These are phyloP conservation scores for Stachybotrys elegans DNA, from an alignment of 2,329 filamentous ascomycete genomes.

Conservation along the genomic window DNA sequence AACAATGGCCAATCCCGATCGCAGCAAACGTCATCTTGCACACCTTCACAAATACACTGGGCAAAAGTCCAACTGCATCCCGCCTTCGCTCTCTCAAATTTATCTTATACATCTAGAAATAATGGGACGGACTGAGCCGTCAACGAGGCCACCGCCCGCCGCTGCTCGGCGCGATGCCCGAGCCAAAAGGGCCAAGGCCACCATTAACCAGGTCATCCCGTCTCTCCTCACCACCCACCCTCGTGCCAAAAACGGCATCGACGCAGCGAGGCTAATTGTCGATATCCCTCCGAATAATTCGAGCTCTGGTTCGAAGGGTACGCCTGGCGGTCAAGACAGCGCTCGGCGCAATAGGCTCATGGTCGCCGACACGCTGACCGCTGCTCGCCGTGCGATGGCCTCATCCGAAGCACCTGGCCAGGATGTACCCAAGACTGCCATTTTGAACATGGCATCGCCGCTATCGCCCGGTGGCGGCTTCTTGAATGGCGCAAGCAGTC, in stretches of 20 bases:
- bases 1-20: no score
- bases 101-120: no score
- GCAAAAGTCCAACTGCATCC: no score
- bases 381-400: slow-evolving; percentile 28
- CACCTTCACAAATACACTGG: no score
- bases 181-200: slow-evolving; percentile 52
- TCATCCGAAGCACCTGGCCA: neutral
- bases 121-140: slow-evolving; percentile 21
- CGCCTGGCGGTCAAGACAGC: slow-evolving; percentile 10
- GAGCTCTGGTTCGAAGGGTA: neutral
- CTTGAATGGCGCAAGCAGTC: slow-evolving; percentile 51
- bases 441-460: slow-evolving; percentile 62
- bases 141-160: slow-evolving; percentile 15
- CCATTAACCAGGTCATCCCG: slow-evolving; percentile 56
- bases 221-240: slow-evolving; percentile 46
- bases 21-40: no score
- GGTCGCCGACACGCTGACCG: slow-evolving; percentile 47
- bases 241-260: slow-evolving; percentile 49
- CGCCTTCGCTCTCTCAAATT: no score
- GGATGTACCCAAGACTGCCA: slow-evolving; percentile 33
- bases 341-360: slow-evolving; percentile 42
- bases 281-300: slow-evolving; percentile 17
- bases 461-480: slow-evolving; percentile 57
- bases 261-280: slow-evolving; percentile 43
- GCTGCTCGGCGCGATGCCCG: slow-evolving; percentile 28